Base-by-base conservation (phyloP, 768 basidiomycete species). In the Dacryopinax spathularia region DNA sequence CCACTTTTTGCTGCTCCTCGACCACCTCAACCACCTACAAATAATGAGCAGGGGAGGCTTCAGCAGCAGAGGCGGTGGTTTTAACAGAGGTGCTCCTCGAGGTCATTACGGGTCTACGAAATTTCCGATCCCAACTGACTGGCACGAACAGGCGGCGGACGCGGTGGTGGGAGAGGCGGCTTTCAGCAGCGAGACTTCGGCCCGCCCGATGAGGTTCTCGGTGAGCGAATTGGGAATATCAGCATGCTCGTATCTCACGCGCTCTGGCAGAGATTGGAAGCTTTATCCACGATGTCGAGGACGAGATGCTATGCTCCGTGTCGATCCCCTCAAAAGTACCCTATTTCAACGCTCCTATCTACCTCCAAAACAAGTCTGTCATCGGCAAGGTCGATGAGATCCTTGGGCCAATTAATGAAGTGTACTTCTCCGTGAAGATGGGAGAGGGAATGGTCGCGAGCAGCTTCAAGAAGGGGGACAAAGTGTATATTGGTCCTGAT, bases 361-460 rank as follows among this genome's bases (percentile, higher is more conserved):
- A 95, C 75, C 82, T 98, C 61, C 86, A 91, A 79, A 96, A 97
- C 75, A 98, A 96, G 77, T 89, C 91, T 10, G 80, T 84, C 68
- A 91, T 98, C 66, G 95, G 96, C 66, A 97, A 96, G 77, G 88
- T 99, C 39, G 96, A 99, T 75, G 96, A 99, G 75, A 98, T 99
- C 68, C 82, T 99, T n/a, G 96, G 96, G 1, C 95, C 96, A 16
- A 94, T 99, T 74, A 99, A 96, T 73, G 92, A 98, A 73, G 93
- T 98, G 64, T 98, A 85, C 76, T 98, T 99, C 72, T 94, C 93
- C 1, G 82, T 99, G 67, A 99, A 98, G 79, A 96, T 97, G 88
- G 84, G 86, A 20, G 87, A 89, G 64, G 96, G 96, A 33, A 92
- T 98, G 87, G 84, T 94, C 59, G 94, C 96, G 7, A 87, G 78